Evolutionary conservation across 352 stramenopile genomes (phyloP).

Genomic region (Globisporangium radiosum): DNA sequence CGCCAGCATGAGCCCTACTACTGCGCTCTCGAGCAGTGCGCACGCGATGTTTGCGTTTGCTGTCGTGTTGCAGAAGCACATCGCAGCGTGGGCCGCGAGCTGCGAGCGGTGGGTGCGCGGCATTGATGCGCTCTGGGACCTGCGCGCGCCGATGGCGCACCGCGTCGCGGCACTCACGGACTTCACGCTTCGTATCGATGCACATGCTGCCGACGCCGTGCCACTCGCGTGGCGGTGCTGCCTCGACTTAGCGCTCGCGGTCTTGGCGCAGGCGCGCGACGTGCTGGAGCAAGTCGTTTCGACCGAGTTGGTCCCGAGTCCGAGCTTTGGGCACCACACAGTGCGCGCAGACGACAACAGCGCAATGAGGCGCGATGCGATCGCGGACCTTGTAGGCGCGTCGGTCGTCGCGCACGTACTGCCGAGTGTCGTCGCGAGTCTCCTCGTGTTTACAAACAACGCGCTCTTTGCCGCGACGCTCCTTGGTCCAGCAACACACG

Average conservation of each 20-base stretch:
- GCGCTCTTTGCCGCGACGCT: slow-evolving; percentile 41
- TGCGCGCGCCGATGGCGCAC: slow-evolving; percentile 9
- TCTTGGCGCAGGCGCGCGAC: slow-evolving; percentile 25
- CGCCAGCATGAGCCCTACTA: no score
- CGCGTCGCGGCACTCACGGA: slow-evolving; percentile 24
- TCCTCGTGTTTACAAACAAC: slow-evolving; percentile 59
- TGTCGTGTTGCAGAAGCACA: slow-evolving; percentile 57
- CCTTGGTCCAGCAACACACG: slow-evolving; percentile 30
- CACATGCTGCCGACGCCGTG: slow-evolving; percentile 15
- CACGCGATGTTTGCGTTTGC: slow-evolving; percentile 15
- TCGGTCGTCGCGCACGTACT: slow-evolving; percentile 55
- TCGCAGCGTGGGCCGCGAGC: slow-evolving; percentile 48
- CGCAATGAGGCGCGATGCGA: background rate
- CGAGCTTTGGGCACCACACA: slow-evolving; percentile 9
- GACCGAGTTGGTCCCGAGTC: slow-evolving; percentile 21
- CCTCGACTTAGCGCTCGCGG: slow-evolving; percentile 30
- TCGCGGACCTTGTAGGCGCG: slow-evolving; percentile 23
- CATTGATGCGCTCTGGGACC: slow-evolving; percentile 2
- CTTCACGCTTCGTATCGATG: slow-evolving; percentile 28
- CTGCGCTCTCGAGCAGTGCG: background rate
- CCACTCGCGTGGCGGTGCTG: slow-evolving; percentile 39
- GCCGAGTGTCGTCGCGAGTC: slow-evolving; percentile 37
- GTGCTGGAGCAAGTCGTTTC: slow-evolving; percentile 22
- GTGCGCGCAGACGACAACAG: background rate
- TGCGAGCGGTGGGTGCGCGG: slow-evolving; percentile 18